Evolutionary conservation across 345 rosid species (phyloP).

Genomic region (Turnera subulata): DNA sequence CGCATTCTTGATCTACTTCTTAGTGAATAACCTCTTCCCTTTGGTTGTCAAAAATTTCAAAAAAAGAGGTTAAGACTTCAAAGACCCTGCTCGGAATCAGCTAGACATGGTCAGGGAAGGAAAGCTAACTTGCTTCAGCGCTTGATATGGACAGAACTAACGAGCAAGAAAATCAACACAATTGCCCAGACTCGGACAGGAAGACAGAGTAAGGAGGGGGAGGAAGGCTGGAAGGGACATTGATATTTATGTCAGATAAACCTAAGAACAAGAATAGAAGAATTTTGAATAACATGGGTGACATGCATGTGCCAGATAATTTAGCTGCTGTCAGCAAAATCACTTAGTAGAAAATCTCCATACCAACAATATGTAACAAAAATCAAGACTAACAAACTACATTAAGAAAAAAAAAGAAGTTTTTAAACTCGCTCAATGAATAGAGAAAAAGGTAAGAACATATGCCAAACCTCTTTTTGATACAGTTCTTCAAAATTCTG

Average conservation of each 20-base stretch:
- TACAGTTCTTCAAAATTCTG: conserved; percentile 34
- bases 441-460: background rate
- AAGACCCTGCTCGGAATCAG: too few species aligned
- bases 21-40: too few species aligned
- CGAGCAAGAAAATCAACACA: background rate
- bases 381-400: background rate
- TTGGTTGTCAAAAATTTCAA: too few species aligned
- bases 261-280: background rate
- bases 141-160: background rate
- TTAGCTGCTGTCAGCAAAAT: background rate
- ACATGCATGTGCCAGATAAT: background rate
- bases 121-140: too few species aligned
- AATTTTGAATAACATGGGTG: background rate
- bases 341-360: background rate
- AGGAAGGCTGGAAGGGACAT: too few species aligned
- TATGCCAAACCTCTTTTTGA: conserved; percentile 25
- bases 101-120: too few species aligned
- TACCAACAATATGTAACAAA: background rate
- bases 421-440: too few species aligned
- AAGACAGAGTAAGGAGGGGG: background rate
- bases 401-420: background rate
- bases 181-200: too few species aligned
- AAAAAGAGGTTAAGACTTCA: too few species aligned
- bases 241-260: background rate
- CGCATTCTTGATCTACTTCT: too few species aligned